Conservation (phyloP, 2,329 filamentous ascomycete genomes). For the Calycina herbarum region DNA sequence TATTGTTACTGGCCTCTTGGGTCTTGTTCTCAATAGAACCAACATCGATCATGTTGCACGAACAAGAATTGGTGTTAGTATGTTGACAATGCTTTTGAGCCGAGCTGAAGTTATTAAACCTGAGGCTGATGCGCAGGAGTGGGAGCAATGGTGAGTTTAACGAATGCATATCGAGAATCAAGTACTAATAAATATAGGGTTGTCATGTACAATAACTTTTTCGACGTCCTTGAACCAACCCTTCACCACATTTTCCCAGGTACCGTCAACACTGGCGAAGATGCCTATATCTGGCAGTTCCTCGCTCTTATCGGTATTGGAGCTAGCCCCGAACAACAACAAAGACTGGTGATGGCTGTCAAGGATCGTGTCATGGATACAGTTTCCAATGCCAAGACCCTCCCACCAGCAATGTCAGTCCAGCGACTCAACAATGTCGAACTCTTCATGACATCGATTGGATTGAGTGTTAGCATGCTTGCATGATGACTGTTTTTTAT, state of each 20-base stretch:
- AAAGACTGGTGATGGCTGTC: slow-evolving; percentile 88
- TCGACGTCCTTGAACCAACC: slow-evolving; percentile 81
- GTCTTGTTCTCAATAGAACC: slow-evolving; percentile 71
- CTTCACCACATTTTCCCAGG: slow-evolving; percentile 87
- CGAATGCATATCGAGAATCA: neutral
- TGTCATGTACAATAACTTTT: slow-evolving; percentile 79
- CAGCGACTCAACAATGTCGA: slow-evolving; percentile 90
- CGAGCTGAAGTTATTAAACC: slow-evolving; percentile 90
- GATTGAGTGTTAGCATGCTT: slow-evolving; percentile 84
- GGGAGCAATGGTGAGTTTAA: slow-evolving; percentile 71
- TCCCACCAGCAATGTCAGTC: slow-evolving; percentile 82
- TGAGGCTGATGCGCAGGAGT: slow-evolving; percentile 67
- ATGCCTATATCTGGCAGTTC: slow-evolving; percentile 98
- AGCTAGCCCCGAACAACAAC: slow-evolving; percentile 91
- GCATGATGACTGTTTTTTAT: slow-evolving; percentile 30
- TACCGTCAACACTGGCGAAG: slow-evolving; percentile 84
- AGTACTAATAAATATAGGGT: slow-evolving; percentile 53
- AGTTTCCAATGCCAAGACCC: slow-evolving; percentile 81
- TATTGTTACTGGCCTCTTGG: slow-evolving; percentile 87
- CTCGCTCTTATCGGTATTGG: slow-evolving; percentile 92
- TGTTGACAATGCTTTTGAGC: slow-evolving; percentile 92
- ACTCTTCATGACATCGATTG: slow-evolving; percentile 97
- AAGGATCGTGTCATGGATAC: slow-evolving; percentile 99
- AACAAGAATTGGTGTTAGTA: slow-evolving; percentile 83
- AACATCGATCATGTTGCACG: slow-evolving; percentile 83